Percentiles rank a stretch among this genome's conserved stretches.
Evolutionary conservation across 495 filamentous ascomycete species (phyloP).

Genomic region (Tuber magnatum): DNA sequence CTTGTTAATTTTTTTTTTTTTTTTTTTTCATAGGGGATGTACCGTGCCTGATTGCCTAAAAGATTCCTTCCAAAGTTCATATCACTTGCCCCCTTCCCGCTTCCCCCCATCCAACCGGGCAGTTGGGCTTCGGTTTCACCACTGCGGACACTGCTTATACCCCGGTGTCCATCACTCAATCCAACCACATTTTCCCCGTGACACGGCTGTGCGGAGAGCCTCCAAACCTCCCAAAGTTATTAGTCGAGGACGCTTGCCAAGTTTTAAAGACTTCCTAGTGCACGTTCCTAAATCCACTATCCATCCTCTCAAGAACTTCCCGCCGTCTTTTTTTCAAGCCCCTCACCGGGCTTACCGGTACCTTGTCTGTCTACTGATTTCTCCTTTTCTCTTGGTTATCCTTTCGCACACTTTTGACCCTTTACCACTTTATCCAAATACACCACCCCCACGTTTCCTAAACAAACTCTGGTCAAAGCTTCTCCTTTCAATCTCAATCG

Average conservation of each 20-base stretch:
- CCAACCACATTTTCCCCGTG: conserved; percentile 14
- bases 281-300: conserved; percentile 21
- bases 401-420: neutral
- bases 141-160: conserved; percentile 18
- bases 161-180: conserved; percentile 6
- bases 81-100: conserved; percentile 11
- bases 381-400: neutral
- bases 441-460: neutral
- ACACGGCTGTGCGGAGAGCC: conserved; percentile 20
- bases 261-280: conserved; percentile 10
- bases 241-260: conserved; percentile 13
- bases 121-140: conserved; percentile 30
- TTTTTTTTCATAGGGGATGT: neutral
- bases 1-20: conserved; percentile 8
- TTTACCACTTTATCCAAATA: neutral
- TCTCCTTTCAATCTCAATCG: neutral
- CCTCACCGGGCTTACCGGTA: neutral
- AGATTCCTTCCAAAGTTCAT: conserved; percentile 21
- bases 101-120: conserved; percentile 9
- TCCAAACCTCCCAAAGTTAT: conserved; percentile 13
- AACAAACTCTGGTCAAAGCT: neutral
- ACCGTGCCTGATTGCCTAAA: conserved; percentile 22
- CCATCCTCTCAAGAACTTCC: neutral
- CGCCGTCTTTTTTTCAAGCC: neutral
- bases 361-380: neutral